A percentile compares a stretch with the other conserved stretches of the same genome.
Evolutionary conservation across 306 rosid species (phyloP).

Genomic region (Glycine latifolia): DNA sequence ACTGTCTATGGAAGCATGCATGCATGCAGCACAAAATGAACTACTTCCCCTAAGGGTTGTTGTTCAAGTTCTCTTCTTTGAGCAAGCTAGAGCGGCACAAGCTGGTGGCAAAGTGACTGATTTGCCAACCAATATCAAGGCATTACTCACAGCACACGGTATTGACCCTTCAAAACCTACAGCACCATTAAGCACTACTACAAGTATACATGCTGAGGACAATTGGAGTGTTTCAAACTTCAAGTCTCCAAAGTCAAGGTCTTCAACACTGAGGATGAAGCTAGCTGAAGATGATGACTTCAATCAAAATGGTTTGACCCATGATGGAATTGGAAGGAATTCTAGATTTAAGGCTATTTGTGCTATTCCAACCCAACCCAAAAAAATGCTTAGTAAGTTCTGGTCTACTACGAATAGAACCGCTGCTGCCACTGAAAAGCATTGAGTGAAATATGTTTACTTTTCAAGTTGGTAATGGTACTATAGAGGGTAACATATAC

Average conservation of each 20-base stretch:
- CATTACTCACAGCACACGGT: conserved; percentile 77
- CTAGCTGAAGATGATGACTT: conserved; percentile 87
- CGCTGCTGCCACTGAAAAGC: conserved; percentile 60
- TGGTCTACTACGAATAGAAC: conserved; percentile 83
- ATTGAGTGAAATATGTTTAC: conserved; percentile 63
- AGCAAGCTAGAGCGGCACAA: conserved; percentile 87
- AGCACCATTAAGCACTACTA: conserved; percentile 68
- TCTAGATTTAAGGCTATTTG: conserved; percentile 71
- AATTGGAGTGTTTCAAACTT: conserved; percentile 90
- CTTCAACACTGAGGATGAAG: conserved; percentile 90
- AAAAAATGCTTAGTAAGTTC: conserved; percentile 86
- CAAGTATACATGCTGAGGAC: conserved; percentile 74
- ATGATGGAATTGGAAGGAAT: conserved; percentile 64
- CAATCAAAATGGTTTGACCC: conserved; percentile 58
- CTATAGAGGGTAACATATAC: conserved; percentile 64
- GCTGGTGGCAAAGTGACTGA: conserved; percentile 80
- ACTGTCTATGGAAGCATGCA: conserved; percentile 94
- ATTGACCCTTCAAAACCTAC: conserved; percentile 83
- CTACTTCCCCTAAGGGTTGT: conserved; percentile 92
- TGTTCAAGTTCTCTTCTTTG: conserved; percentile 98
- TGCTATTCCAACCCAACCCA: conserved; percentile 82
- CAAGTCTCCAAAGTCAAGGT: conserved; percentile 82
- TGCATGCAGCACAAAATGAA: conserved; percentile 99
- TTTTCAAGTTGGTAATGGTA: conserved; percentile 50
- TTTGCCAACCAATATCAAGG: conserved; percentile 81